Base-by-base conservation (phyloP, 805 yeast genomes). In the Ogataea ganodermae region DNA sequence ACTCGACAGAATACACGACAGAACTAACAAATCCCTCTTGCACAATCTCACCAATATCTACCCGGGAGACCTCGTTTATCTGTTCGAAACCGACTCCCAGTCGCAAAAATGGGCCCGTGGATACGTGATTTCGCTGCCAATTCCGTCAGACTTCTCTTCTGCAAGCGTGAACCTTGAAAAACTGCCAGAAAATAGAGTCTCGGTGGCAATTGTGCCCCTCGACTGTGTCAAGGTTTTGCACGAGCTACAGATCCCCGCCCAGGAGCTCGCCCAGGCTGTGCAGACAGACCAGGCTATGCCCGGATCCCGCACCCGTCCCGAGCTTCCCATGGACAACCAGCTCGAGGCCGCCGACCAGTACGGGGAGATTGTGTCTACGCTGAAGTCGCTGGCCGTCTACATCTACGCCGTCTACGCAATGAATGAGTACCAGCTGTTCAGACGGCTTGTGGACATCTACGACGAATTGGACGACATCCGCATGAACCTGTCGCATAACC, bases 31-130 rank as follows among this genome's bases (percentile, higher is more conserved):
- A 36, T 18, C 35, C 6, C 14, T 49, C 3, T 14, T 36, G n/a
- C 53, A 49, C 8, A 50, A 53, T 35, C 56, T 52, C 65, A 71
- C 70, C 49, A 79, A 84, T 61, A 64, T 84, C 38, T 84, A 80
- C 59, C 83, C 84, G 17, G 96, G 96, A 28, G 95, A 88, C 65
- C 88, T 84, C 52, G 81, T 86, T 26, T 86, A 78, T 62, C 70
- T 87, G 16, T 86, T 88, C 60, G 96, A 89, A 61, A 69, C 76
- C 40, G 58, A 52, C 20, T 18, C 50, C 2, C 72, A 77, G 64
- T 65, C 69, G 33, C 73, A 73, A 17, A 76, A 76, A 51, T 89
- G 96, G 96, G 89, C 83, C 20, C 74, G 96, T 56, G 96, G 90
- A 10, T 89, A 89, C 63, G 73, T 80, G 3, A 69, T 85, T 28